phyloP scores from a whole-genome alignment of 2,329 filamentous ascomycete species.

The Cytospora paraplurivora region DNA sequence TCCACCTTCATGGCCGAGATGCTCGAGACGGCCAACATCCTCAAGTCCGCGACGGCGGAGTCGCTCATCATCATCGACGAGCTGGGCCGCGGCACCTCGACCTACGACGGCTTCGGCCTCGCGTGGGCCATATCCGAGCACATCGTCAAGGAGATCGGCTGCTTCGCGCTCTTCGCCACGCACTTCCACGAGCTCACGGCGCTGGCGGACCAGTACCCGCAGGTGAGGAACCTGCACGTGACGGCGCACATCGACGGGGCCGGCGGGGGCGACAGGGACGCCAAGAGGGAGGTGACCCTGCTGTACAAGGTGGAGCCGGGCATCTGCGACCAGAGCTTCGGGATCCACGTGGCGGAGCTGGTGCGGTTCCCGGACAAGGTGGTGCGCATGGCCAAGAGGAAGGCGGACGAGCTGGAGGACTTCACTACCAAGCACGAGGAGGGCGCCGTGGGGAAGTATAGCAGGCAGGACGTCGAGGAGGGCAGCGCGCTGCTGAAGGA shows the following conservation, averaged over 20 bases:
- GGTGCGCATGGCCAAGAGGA: conserved; percentile 97
- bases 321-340: conserved; percentile 95
- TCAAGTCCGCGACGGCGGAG: conserved; percentile 93
- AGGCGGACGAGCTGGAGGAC: conserved; percentile 96
- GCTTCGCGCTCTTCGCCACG: conserved; percentile 92
- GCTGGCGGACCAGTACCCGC: conserved; percentile 79
- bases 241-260: conserved; percentile 82
- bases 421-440: conserved; percentile 80
- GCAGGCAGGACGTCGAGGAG: conserved; percentile 84
- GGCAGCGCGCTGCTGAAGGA: conserved; percentile 84
- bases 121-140: conserved; percentile 99
- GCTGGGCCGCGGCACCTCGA: conserved; percentile 92
- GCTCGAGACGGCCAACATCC: conserved; percentile 97
- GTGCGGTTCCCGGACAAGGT: conserved; percentile 97
- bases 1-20: conserved; percentile 99
- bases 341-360: conserved; percentile 96
- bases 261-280: conserved; percentile 37
- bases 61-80: conserved; percentile 99
- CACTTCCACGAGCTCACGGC: conserved; percentile 98
- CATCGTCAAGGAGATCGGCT: conserved; percentile 92
- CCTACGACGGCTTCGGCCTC: conserved; percentile 97
- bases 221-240: conserved; percentile 92
- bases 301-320: conserved; percentile 96
- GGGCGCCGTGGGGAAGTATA: conserved; percentile 58
- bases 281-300: conserved; percentile 84